Conservation (phyloP, 108 stramenopile species). For the Epithemia pelagica region DNA sequence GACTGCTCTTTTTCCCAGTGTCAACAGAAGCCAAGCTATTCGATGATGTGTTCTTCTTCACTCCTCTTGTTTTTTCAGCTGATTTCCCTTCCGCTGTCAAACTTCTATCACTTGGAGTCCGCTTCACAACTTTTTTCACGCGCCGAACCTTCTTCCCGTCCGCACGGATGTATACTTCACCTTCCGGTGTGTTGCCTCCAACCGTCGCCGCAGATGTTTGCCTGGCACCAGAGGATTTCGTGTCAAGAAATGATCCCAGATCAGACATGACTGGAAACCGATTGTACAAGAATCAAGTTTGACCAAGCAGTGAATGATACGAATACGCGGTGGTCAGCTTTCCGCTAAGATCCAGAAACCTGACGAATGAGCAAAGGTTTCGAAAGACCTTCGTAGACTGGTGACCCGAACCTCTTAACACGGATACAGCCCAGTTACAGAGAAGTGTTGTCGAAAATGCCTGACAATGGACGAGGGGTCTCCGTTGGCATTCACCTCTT, state of each 20-base stretch:
- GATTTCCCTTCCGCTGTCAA: neutral
- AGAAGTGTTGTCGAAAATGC: too few relatives aligned
- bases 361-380: too few relatives aligned
- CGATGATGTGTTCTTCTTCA: neutral
- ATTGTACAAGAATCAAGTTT: too few relatives aligned
- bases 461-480: too few relatives aligned
- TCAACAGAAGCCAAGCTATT: neutral
- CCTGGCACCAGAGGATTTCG: neutral
- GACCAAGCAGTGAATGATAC: too few relatives aligned
- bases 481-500: too few relatives aligned
- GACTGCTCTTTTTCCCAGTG: neutral
- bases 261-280: too few relatives aligned
- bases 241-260: neutral
- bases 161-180: conserved; percentile 41
- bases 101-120: neutral
- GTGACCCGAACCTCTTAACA: too few relatives aligned
- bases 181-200: conserved; percentile 1
- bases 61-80: neutral
- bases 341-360: too few relatives aligned
- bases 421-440: too few relatives aligned
- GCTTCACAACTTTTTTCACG: conserved; percentile 19
- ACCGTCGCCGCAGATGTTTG: conserved; percentile 1
- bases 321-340: too few relatives aligned
- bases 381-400: too few relatives aligned
- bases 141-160: conserved; percentile 47